Evolutionary conservation across 257 asterid species (phyloP).

Genomic region (Nicotiana paniculata): DNA sequence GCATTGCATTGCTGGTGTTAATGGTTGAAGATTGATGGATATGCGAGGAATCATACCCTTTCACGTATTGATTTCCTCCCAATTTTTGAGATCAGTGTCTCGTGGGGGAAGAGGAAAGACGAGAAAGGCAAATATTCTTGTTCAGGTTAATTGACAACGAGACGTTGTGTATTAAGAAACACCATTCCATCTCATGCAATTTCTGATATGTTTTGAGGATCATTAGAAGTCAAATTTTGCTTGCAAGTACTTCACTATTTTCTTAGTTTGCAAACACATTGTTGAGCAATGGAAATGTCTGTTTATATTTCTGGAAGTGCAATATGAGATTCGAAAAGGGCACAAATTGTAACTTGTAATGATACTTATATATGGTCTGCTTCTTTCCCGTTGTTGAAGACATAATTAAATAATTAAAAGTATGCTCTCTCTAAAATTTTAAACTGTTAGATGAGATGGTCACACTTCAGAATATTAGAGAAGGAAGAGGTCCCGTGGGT

Average conservation of each 20-base stretch:
- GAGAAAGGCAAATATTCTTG: neutral
- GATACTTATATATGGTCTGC: no score
- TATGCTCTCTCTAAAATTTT: no score
- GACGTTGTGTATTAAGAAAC: neutral
- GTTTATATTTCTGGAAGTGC: no score
- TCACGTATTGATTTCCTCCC: neutral
- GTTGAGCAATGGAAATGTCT: no score
- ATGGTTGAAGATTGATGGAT: neutral
- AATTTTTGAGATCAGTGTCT: neutral
- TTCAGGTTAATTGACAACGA: neutral
- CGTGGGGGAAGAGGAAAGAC: neutral
- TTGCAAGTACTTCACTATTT: neutral
- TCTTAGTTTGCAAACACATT: neutral
- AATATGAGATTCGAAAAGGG: no score
- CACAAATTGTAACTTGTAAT: no score
- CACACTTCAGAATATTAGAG: no score
- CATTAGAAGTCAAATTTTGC: neutral
- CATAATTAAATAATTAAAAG: no score
- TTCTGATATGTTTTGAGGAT: neutral
- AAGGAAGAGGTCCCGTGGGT: no score
- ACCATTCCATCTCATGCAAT: neutral
- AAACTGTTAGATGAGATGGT: no score
- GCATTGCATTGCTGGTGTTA: neutral
- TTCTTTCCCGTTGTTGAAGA: no score
- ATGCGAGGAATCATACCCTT: neutral